Base-by-base conservation (phyloP, 805 yeast genomes). In the Komagataella kurtzmanii region DNA sequence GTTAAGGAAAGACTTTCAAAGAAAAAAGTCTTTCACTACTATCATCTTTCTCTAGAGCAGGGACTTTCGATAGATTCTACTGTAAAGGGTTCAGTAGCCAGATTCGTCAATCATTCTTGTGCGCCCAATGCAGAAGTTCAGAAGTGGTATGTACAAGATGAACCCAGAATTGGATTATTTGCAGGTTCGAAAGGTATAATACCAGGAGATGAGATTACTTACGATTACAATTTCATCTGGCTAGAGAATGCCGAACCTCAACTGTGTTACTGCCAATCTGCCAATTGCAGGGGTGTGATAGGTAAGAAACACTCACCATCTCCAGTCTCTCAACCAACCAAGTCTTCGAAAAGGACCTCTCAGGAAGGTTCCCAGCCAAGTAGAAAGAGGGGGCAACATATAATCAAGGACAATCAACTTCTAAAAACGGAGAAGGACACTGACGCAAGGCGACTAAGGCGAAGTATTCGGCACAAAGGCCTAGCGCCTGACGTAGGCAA, bases 41-140 rank as follows among this genome's bases (percentile, higher is more conserved):
- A 73, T 58, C 69, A 71, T 56, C 58, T 76, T 48, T 65, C 71
- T 55, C 60, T 74, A 44, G 73, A 72, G 19, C 65, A 68, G 49
- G 72, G 74, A 7, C 61, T 65, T 17, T 70, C 72, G 18, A 71
- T 75, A 50, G 78, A 74, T 57, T 67, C 73, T 44, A 72, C 73
- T 10, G 64, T 57, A 14, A 62, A 68, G 49, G 80, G 80, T 0
- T 72, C 77, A 3, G 67, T 68, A 24, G 80, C 80, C 0, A 60
- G 79, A 44, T 75, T 73, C 59, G 76, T 72, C 24, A 75, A 75
- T 58, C 80, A 75, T 55, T 72, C 77, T 14, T 73, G 77, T 57
- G 58, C 60, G 50, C 79, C 80, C 49, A 75, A 75, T 52, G 65
- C 72, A 21, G 70, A 66, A 48, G 74, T 75, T 65, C 75, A 75